Evolutionary conservation across 2,329 filamentous ascomycete species (phyloP), one percentile per base, ranked within the genome.

Genomic region (Aspergillus fructus): DNA sequence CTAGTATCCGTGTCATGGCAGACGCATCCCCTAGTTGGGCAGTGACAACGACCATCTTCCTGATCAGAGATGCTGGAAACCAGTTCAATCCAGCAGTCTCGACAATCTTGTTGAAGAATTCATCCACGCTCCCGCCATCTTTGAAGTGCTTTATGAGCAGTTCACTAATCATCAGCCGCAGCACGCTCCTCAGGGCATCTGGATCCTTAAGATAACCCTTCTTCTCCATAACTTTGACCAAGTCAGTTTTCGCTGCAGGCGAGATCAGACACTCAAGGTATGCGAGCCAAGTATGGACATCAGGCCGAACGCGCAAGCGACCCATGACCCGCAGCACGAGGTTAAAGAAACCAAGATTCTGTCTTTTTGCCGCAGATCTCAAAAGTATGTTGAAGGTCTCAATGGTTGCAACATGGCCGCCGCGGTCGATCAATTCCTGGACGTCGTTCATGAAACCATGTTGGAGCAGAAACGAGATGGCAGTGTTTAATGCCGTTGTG

Each of bases 351-450:
- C 59, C 62, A n/a, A 77, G 61, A 62, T 80, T 71, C 49, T 73
- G 71, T 21, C 64, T 65, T 49, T 66, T 66, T 12, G 77, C 77
- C 24, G 73, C 68, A 21, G 66, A 66, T 42, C 66, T 64, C 40
- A 82, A 61, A 49, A 81, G 64, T 45, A 79, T 75, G 49, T 81
- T 81, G 61, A 75, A 79, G 5, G 75, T 77, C 40, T 77, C 73
- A 5, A 71, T 66, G 3, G 72, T 72, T 33, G 73, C 68, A 23
- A 75, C 62, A 46, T 72, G 65, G 50, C 76, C 70, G 56, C 74
- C 70, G 15, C 54, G 64, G 15, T 67, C 60, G 49, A 78, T 74
- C 6, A 80, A 59, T 2, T 55, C 37, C 37, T 70, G 70, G 13
- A 73, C 71, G 50, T 66, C 59, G 4, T 56, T 47, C 23, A 76